Base-by-base conservation (phyloP, 1,284 basidiomycete genomes). In the Cryptococcus amylolentus region DNA sequence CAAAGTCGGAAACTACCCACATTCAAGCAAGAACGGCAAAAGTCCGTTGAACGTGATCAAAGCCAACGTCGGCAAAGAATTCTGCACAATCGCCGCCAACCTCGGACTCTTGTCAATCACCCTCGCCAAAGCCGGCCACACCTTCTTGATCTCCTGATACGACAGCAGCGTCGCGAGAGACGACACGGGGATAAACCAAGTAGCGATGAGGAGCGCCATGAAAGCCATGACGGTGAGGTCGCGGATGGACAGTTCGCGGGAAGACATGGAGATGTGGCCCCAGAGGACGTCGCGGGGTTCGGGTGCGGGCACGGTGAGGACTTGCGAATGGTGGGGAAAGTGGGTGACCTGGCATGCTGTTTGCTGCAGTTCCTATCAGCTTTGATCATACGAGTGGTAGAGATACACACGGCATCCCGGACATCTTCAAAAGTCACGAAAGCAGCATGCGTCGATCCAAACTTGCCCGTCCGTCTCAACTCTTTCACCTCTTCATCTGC, bases 371-470 rank as follows among this genome's bases (percentile, higher is more conserved):
- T 28, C 13, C 10, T n/a, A 48, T 52, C 31, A 47, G 31, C 35
- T 28, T 23, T 27, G 10, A 38, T 31, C 41, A 49, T 23, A 23
- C 12, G 4, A 54, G 31, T 18, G 2, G 31, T 7, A 40, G 20
- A 16, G 40, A 43, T 28, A n/a, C 0, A 81, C 87, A 90, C 89
- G 13, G 93, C 91, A 67, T 87, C 87, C 2, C 89, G 89, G 82
- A 94, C 92, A 69, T 90, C 89, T 75, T 95, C 89, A 66, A 98
- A 97, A 0, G 95, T 98, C n/a, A 98, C 90, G 71, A 97, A 98
- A 0, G 92, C 95, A 8, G 86, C 84, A 56, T 88, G 85, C 0
- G 89, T 89, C 1, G 90, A 82, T 61, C 83, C 86, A 72, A 91
- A 94, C 66, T 84, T 87, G 7, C 71, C 74, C 18, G 68, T 73